Base-by-base conservation (phyloP, 1,284 basidiomycete genomes). In the Xerocomus subilludens region DNA sequence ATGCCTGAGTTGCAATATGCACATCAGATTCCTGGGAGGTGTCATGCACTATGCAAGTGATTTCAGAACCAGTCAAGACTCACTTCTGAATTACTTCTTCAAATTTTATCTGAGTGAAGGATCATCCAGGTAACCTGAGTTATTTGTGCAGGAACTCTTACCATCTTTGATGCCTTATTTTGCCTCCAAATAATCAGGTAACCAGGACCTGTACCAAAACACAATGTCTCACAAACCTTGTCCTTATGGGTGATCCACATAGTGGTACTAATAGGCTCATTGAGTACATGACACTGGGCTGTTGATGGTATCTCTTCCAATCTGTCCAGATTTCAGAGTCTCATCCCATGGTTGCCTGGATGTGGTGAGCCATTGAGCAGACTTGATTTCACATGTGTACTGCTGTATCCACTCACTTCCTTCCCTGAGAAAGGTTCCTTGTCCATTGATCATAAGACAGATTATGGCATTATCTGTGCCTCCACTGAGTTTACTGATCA, bases 171-270 rank as follows among this genome's bases (percentile, higher is more conserved):
- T 53, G 13, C 33, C 27, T 36, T 53, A 21, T 13, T 45, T 45
- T 67, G n/a, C 35, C 53, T 38, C 65, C 65, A 67, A 16, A 67
- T 23, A 25, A 67, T 67, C 53, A 56, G 36, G 14, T 56, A 67
- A 4, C 65, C 36, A 14, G 56, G 51, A 13, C 65, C 53, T 27
- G 65, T 67, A 33, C 51, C 65, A 56, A 67, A 67, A 30, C 65
- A 67, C 30, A 67, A 18, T 3, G 13, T 67, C 53, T 67, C 13
- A 6, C 10, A 23, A 25, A 8, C 23, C 8, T 67, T 21, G 18
- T 67, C 65, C 10, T 33, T 67, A 13, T 16, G 13, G 11, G 65
- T 67, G 35, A 67, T 18, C 53, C 65, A 67, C 53, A 56, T 67
- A 20, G 25, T n/a, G 3, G 36, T 33, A 42, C 65, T 67, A 23